These are phyloP conservation scores for Ciborinia camelliae DNA, from an alignment of 2,329 filamentous ascomycete species.

Conservation along the genomic window DNA sequence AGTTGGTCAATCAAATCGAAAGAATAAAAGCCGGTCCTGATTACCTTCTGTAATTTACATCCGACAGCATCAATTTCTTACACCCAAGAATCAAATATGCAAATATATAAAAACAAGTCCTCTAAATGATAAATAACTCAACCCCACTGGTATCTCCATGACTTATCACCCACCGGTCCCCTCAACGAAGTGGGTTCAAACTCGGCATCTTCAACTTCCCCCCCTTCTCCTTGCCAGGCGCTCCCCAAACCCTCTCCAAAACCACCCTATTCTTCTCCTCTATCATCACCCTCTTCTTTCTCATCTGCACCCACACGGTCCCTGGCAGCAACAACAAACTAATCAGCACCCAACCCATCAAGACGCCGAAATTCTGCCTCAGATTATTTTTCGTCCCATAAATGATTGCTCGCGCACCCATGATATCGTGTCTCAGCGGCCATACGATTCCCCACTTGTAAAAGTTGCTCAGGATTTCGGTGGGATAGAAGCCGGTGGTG, in stretches of 20 bases:
- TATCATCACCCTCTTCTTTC: slow-evolving; percentile 13
- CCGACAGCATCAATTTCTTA: not conserved
- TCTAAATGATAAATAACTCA: not conserved
- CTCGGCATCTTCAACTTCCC: slow-evolving; percentile 9
- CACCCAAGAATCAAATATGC: slow-evolving; percentile 19
- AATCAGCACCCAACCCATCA: slow-evolving; percentile 23
- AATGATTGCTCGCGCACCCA: slow-evolving; percentile 24
- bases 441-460: slow-evolving; percentile 25
- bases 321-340: slow-evolving; percentile 24
- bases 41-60: too few species aligned
- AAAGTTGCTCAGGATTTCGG: slow-evolving; percentile 25
- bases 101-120: not conserved
- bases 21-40: too few species aligned
- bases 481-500: slow-evolving; percentile 25
- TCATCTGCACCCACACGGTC: slow-evolving; percentile 26
- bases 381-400: slow-evolving; percentile 26
- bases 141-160: not conserved
- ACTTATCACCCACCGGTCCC: not conserved
- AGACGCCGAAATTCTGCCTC: slow-evolving; percentile 23
- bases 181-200: not conserved
- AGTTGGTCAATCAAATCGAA: too few species aligned
- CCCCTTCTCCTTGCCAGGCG: slow-evolving; percentile 14
- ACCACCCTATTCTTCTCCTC: slow-evolving; percentile 22
- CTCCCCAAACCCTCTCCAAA: slow-evolving; percentile 23
- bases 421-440: slow-evolving; percentile 25